Conservation (phyloP, 805 yeast genomes). For the Kazachstania martiniae region DNA sequence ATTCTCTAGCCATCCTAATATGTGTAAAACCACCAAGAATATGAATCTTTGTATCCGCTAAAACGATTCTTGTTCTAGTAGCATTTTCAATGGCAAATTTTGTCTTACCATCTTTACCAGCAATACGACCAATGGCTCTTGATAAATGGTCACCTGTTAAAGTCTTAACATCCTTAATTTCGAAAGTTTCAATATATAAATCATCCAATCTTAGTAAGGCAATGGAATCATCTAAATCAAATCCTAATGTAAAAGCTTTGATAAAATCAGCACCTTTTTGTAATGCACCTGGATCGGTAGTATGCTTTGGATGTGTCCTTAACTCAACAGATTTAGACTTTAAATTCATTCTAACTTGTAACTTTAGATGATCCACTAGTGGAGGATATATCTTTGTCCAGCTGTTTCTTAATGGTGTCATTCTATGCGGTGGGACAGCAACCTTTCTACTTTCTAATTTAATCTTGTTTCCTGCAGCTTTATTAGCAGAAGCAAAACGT, state of each 20-base stretch:
- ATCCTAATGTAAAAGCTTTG: slow-evolving; percentile 90
- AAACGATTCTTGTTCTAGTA: slow-evolving; percentile 92
- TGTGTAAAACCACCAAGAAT: slow-evolving; percentile 95
- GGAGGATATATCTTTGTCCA: slow-evolving; percentile 97
- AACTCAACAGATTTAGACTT: slow-evolving; percentile 81
- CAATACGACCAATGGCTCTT: slow-evolving; percentile 98
- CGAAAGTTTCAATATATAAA: slow-evolving; percentile 92
- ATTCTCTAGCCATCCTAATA: slow-evolving; percentile 96
- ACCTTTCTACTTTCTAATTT: slow-evolving; percentile 82
- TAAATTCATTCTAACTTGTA: slow-evolving; percentile 93
- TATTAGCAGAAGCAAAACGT: slow-evolving; percentile 62
- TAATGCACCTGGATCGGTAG: slow-evolving; percentile 86
- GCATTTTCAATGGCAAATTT: slow-evolving; percentile 98
- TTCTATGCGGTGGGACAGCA: slow-evolving; percentile 93
- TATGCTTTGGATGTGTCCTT: slow-evolving; percentile 64
- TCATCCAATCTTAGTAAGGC: slow-evolving; percentile 91
- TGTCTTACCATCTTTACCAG: slow-evolving; percentile 98
- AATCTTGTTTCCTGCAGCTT: slow-evolving; percentile 46
- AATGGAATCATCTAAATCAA: slow-evolving; percentile 94
- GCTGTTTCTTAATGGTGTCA: slow-evolving; percentile 79
- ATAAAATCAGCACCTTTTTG: slow-evolving; percentile 98
- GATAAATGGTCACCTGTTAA: slow-evolving; percentile 92
- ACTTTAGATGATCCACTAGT: slow-evolving; percentile 82
- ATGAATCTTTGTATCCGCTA: slow-evolving; percentile 94
- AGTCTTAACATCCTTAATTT: slow-evolving; percentile 93